Base-by-base conservation (phyloP, 768 basidiomycete species). In the Hortiboletus flavorubellus region DNA sequence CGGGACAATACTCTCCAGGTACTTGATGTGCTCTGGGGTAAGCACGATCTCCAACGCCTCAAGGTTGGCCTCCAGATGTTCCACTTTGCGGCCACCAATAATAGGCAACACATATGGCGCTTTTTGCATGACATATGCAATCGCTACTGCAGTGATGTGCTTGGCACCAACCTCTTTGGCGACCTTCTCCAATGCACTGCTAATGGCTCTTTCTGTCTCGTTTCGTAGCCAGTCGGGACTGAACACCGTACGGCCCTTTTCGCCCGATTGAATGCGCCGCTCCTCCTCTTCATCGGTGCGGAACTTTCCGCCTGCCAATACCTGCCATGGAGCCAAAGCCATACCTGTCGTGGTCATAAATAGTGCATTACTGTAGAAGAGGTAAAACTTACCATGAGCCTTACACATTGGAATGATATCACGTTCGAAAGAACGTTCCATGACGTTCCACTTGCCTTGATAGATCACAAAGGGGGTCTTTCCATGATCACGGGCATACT, bases 101-200 rank as follows among this genome's bases (percentile, higher is more conserved):
- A 77, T 66, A 0, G 76, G 76, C 59, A 79, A 79, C 8, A 77
- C 75, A 41, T 73, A 76, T 1, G 74, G 72, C n/a, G 76, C 64
- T 62, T 79, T 80, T 43, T 76, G 75, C 68, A 80, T 69, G 39
- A 79, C 62, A 43, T 77, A 78, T 15, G 75, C 74, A 53, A 80
- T 73, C 10, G 77, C 78, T 10, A 78, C 76, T 8, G 60, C 51
- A 2, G 60, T 65, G 65, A 77, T 60, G 39, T 63, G 64, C 54
- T 74, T 68, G 0, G 68, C 66, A 1, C 73, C 77, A 9, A 78
- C 65, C 47, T 79, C 68, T 26, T 65, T 61, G 0, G 77, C 76
- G 37, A 80, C 70, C 49, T 72, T 65, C 44, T 74, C 76, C 30
- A 78, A 65, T 2, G 70, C 74, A 6, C 52, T 53, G 42, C 67